Percentiles rank a stretch among this genome's conserved stretches.
phyloP scores from a whole-genome alignment of 2,329 filamentous ascomycete species.

The Aspergillus neotritici region DNA sequence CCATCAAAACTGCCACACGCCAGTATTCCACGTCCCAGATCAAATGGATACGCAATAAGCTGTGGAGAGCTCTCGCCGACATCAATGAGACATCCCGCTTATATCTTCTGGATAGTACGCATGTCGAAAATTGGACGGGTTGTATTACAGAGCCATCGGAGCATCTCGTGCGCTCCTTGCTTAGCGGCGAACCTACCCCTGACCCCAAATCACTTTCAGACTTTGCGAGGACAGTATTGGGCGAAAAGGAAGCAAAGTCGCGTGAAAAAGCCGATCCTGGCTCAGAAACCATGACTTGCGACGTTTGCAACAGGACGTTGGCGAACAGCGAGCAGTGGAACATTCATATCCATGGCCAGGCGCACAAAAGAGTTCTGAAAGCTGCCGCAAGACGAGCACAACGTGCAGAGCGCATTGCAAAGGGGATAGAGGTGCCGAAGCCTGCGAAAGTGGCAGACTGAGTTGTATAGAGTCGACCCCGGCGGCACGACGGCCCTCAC shows the following conservation, averaged over 20 bases:
- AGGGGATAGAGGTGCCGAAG: conserved; percentile 11
- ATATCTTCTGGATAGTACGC: conserved; percentile 76
- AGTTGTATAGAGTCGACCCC: background rate
- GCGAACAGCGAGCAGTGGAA: conserved; percentile 55
- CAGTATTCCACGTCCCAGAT: conserved; percentile 83
- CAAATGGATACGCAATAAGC: conserved; percentile 79
- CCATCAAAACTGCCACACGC: conserved; percentile 74
- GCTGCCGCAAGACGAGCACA: conserved; percentile 25
- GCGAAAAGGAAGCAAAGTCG: conserved; percentile 50
- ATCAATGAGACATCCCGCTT: conserved; percentile 52
- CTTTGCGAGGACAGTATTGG: conserved; percentile 53
- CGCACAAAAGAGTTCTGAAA: conserved; percentile 55
- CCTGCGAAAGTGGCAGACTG: conserved; percentile 1
- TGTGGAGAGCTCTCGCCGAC: conserved; percentile 62
- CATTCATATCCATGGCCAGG: conserved; percentile 50
- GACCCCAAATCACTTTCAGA: conserved; percentile 53
- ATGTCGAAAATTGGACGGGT: conserved; percentile 56
- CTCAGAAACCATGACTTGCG: conserved; percentile 55
- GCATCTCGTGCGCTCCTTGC: conserved; percentile 57
- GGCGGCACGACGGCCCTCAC: too few species aligned
- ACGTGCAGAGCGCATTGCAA: conserved; percentile 30
- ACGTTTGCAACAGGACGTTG: conserved; percentile 58
- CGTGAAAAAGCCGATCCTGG: conserved; percentile 42
- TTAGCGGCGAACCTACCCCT: conserved; percentile 53
- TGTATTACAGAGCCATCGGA: conserved; percentile 63